phyloP scores from a whole-genome alignment of 129 eudicot species.

The Flaveria bidentis region DNA sequence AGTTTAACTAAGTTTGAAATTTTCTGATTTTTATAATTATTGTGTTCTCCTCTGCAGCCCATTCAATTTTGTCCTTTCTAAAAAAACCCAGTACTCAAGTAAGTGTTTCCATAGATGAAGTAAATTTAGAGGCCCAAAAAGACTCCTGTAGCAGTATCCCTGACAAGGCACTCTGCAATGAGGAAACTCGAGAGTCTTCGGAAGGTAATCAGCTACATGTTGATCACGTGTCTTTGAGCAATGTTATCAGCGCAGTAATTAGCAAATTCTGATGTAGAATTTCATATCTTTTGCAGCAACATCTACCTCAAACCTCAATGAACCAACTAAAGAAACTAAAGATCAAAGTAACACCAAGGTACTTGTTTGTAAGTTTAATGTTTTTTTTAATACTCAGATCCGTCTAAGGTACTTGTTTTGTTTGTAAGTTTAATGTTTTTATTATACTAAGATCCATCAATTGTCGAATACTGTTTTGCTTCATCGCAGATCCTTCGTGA shows the following conservation, averaged over 20 bases:
- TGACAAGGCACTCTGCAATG: slow-evolving; percentile 25
- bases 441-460: neutral
- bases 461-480: slow-evolving; percentile 14
- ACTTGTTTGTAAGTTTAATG: slow-evolving; percentile 16
- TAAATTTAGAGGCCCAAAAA: slow-evolving; percentile 30
- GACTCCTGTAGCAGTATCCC: slow-evolving; percentile 27
- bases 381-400: neutral
- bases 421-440: slow-evolving; percentile 16
- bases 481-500: slow-evolving; percentile 31
- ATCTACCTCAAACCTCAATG: slow-evolving; percentile 29
- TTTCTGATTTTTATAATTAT: neutral
- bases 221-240: neutral
- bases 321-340: slow-evolving; percentile 28
- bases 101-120: slow-evolving; percentile 19
- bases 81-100: slow-evolving; percentile 46
- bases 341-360: slow-evolving; percentile 30
- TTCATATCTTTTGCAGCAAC: slow-evolving; percentile 27
- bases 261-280: slow-evolving; percentile 20
- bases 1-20: neutral
- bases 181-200: slow-evolving; percentile 14
- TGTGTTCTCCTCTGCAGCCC: slow-evolving; percentile 46
- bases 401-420: slow-evolving; percentile 24
- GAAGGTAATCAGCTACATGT: slow-evolving; percentile 38
- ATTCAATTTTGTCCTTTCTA: slow-evolving; percentile 65
- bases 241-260: neutral